These are phyloP conservation scores for Colletotrichum musae DNA, from an alignment of 2,329 filamentous ascomycete species.

Conservation along the genomic window DNA sequence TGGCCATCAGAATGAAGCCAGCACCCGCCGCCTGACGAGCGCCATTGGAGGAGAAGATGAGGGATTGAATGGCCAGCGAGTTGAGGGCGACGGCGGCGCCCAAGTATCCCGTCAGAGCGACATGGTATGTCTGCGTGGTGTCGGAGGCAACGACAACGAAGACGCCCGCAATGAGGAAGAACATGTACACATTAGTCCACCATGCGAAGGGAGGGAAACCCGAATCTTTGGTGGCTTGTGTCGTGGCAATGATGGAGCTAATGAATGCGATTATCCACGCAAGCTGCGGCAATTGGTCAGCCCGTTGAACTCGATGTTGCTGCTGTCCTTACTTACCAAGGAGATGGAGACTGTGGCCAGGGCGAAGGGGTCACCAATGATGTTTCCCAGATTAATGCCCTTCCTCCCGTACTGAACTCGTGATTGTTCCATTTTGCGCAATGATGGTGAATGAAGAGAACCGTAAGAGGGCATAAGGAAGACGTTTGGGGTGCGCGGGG, in stretches of 20 bases:
- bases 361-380: slow-evolving; percentile 96
- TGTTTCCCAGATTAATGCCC: slow-evolving; percentile 85
- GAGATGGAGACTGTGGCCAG: slow-evolving; percentile 94
- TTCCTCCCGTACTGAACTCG: slow-evolving; percentile 68
- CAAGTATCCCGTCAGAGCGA: slow-evolving; percentile 91
- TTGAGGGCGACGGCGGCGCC: slow-evolving; percentile 87
- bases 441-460: slow-evolving; percentile 79
- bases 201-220: slow-evolving; percentile 86
- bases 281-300: slow-evolving; percentile 69
- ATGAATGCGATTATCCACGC: slow-evolving; percentile 97
- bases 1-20: slow-evolving; percentile 93
- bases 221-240: slow-evolving; percentile 52
- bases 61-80: slow-evolving; percentile 86
- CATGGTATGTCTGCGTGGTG: slow-evolving; percentile 88
- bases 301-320: neutral
- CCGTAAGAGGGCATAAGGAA: slow-evolving; percentile 82
- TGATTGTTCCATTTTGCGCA: slow-evolving; percentile 85
- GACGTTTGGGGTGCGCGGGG: slow-evolving; percentile 12
- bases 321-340: slow-evolving; percentile 73
- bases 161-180: slow-evolving; percentile 86
- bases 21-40: slow-evolving; percentile 89
- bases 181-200: slow-evolving; percentile 90
- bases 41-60: slow-evolving; percentile 83
- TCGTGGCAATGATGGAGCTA: slow-evolving; percentile 81
- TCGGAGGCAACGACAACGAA: slow-evolving; percentile 88